phyloP scores from a whole-genome alignment of 164 flowering plant genomes.

The Kingdonia uniflora region DNA sequence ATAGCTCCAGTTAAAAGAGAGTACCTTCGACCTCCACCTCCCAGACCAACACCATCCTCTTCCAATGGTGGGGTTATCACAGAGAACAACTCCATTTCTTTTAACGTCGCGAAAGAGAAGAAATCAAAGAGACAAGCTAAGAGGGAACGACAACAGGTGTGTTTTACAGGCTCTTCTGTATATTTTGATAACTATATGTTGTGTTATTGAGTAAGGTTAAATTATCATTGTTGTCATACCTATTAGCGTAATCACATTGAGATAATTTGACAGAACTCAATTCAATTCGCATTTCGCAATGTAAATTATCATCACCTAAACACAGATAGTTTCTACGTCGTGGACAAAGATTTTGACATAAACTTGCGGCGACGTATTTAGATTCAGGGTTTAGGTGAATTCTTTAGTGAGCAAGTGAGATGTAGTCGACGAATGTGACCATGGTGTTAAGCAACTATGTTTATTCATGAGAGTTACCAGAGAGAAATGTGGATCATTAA shows the following conservation, averaged over 20 bases:
- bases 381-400: no score
- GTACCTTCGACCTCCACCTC: conserved; percentile 64
- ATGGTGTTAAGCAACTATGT: no score
- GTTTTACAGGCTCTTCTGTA: not conserved
- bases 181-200: not conserved
- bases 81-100: conserved; percentile 16
- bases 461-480: no score
- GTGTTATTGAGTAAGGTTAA: not conserved
- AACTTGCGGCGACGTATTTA: no score
- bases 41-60: conserved; percentile 14
- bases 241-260: not conserved
- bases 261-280: not conserved
- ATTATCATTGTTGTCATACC: not conserved
- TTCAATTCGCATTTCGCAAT: not conserved
- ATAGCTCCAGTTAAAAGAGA: conserved; percentile 78
- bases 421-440: no score
- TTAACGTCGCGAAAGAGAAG: conserved; percentile 43
- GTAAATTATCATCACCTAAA: no score
- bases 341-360: no score
- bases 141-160: conserved; percentile 70
- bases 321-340: no score
- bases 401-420: no score
- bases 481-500: no score
- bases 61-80: conserved; percentile 1
- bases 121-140: conserved; percentile 82